These are phyloP conservation scores for Lentinula aciculospora DNA, from an alignment of 768 basidiomycete genomes.

Conservation along the genomic window DNA sequence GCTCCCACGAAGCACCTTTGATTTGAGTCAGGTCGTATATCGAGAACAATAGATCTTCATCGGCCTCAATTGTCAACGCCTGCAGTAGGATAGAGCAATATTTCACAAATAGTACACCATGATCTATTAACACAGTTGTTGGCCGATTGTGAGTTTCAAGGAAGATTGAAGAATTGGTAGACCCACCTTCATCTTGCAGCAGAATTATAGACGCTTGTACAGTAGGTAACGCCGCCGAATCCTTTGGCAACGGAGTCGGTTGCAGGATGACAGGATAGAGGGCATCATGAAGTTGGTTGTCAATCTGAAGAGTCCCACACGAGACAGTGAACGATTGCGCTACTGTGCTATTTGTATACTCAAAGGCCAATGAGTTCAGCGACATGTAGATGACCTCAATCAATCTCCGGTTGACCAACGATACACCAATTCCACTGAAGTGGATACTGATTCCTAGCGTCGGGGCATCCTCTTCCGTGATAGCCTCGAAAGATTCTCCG, in stretches of 20 bases:
- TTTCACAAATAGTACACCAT: constrained; percentile 96
- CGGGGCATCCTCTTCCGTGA: constrained; percentile 67
- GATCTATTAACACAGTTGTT: constrained; percentile 47
- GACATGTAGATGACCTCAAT: constrained; percentile 89
- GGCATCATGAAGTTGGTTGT: constrained; percentile 97
- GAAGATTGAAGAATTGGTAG: not conserved
- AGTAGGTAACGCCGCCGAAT: constrained; percentile 80
- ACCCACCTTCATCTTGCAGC: constrained; percentile 86
- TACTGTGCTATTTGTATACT: constrained; percentile 74
- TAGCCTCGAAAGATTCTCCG: constrained; percentile 78
- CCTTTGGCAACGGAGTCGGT: constrained; percentile 81
- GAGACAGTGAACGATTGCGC: constrained; percentile 78
- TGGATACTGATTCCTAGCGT: constrained; percentile 66
- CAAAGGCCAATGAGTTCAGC: constrained; percentile 71
- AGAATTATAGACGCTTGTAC: constrained; percentile 85
- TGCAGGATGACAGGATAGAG: constrained; percentile 93
- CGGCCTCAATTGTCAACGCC: constrained; percentile 91
- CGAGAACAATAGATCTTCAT: constrained; percentile 93
- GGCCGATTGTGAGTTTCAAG: not conserved
- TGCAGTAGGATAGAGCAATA: constrained; percentile 94
- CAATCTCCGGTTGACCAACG: constrained; percentile 81
- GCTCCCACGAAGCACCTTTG: constrained; percentile 87
- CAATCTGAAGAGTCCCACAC: constrained; percentile 86
- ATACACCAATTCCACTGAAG: constrained; percentile 88
- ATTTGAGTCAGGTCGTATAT: constrained; percentile 90